A percentile compares a stretch with the other conserved stretches of the same genome.
Conservation (phyloP, 2,329 filamentous ascomycete genomes). For the Sporothrix sp. region DNA sequence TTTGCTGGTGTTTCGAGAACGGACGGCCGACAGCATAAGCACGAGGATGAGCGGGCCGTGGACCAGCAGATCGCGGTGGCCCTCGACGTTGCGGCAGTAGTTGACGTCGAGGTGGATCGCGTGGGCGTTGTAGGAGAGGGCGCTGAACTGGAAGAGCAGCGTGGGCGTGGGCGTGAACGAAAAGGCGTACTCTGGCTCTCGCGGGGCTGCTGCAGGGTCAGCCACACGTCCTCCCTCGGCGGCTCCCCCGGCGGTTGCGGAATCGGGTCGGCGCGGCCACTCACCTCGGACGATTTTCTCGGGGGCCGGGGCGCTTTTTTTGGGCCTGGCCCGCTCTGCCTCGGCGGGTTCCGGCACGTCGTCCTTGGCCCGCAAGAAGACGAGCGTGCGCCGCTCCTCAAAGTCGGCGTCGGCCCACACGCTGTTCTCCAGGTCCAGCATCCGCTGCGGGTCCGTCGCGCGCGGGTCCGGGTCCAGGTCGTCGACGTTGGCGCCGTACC, state of each 20-base stretch:
- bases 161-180: slow-evolving; percentile 54
- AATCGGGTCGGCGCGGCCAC: too few species aligned
- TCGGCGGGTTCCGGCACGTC: slow-evolving; percentile 10
- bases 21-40: slow-evolving; percentile 62
- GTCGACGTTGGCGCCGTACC: slow-evolving; percentile 6
- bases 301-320: not conserved
- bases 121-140: slow-evolving; percentile 87
- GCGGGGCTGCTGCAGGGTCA: slow-evolving; percentile 23
- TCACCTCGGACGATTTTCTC: slow-evolving; percentile 2
- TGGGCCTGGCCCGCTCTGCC: not conserved
- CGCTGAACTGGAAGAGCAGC: slow-evolving; percentile 83
- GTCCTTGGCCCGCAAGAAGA: slow-evolving; percentile 38
- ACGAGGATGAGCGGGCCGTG: slow-evolving; percentile 78
- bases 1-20: slow-evolving; percentile 8
- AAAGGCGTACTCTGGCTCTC: slow-evolving; percentile 32
- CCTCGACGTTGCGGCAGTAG: slow-evolving; percentile 63
- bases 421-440: slow-evolving; percentile 8
- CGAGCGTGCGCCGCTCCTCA: slow-evolving; percentile 40
- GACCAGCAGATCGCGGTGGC: slow-evolving; percentile 65
- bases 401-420: slow-evolving; percentile 25
- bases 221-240: not conserved
- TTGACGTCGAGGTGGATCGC: slow-evolving; percentile 72
- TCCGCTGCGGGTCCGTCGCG: not conserved
- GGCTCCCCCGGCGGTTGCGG: too few species aligned
- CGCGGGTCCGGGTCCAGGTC: slow-evolving; percentile 4